Percentiles rank a stretch among this genome's conserved stretches.
Conservation (phyloP, 768 basidiomycete genomes). For the Jaapia argillacea region DNA sequence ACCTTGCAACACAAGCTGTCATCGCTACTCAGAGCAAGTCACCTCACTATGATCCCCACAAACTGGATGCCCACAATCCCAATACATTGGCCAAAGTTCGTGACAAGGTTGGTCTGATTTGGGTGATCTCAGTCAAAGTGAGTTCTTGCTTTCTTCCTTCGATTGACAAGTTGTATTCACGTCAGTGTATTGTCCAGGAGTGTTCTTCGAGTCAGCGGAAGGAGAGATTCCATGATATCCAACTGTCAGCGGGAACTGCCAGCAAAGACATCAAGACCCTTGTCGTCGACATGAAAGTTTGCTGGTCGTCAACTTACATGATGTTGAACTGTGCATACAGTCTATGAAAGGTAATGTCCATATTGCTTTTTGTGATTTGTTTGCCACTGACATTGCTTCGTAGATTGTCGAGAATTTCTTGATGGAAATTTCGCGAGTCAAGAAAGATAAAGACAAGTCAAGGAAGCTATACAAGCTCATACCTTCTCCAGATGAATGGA, state of each 20-base stretch:
- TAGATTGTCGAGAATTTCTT: constrained; percentile 15
- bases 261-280: constrained; percentile 7
- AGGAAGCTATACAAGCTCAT: constrained; percentile 9
- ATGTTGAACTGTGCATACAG: constrained; percentile 15
- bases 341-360: not conserved
- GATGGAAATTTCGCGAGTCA: constrained; percentile 11
- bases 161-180: no score
- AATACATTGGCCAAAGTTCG: constrained; percentile 1
- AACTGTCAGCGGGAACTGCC: constrained; percentile 1
- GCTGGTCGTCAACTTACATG: constrained; percentile 23
- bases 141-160: no score
- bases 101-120: constrained; percentile 18
- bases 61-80: constrained; percentile 9
- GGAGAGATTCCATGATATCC: constrained; percentile 12
- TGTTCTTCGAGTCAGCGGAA: constrained; percentile 19
- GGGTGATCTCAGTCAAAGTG: constrained; percentile 15
- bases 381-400: not conserved
- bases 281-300: constrained; percentile 20
- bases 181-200: no score
- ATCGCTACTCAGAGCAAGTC: constrained; percentile 16
- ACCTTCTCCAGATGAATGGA: constrained; percentile 15
- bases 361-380: not conserved
- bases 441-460: constrained; percentile 10
- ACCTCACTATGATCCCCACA: constrained; percentile 13
- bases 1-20: constrained; percentile 21